Evolutionary conservation across 179 eudicot species (phyloP), one percentile per base, ranked within the genome.

Genomic region (Amaranthus tricolor): DNA sequence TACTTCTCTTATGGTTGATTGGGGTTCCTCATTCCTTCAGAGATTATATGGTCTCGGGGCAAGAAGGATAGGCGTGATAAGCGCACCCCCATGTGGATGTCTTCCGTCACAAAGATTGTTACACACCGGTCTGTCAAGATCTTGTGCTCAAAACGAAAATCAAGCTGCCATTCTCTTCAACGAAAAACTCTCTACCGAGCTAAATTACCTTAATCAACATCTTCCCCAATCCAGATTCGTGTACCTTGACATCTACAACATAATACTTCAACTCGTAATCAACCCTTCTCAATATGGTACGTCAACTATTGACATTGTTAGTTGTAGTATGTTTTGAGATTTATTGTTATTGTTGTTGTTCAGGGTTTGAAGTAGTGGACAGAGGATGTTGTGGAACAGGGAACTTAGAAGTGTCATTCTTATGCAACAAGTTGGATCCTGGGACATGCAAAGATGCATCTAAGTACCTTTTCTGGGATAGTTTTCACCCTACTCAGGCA

Each of bases 21-120:
- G 82, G 50, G 93, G 92, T n/a, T 89, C 93, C 21, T 65, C 62
- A 12, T 86, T 95, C 64, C 21, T 21, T 8, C 47, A 95, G 96
- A 88, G 87, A 60, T n/a, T 93, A 53, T 82, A 95, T 71, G 52
- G 67, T 24, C 66, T 86, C 6, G 99, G 99, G 11, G 97, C 89
- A 3, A 76, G 90, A 82, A 85, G 80, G 72, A 78, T 91, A 5
- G 88, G 78, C 0, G 76, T 93, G 56, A 75, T 88, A 8, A 72
- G 87, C 15, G 79, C 64, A 15, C 96, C 99, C 3, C 93, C 99
- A 0, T 73, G 86, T 1, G 98, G 99, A 5, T 95, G 99, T 68
- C 75, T 91, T 55, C 99, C 98, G 14, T 82, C 92, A 6, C 94
- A 89, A 75, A 87, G 96, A 79, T 91, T 96, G 7, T 71, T 95